Evolutionary conservation across 1,139 yeast species (phyloP), one percentile per base, ranked within the genome.

Genomic region (Debaryomycetaceae sp.): DNA sequence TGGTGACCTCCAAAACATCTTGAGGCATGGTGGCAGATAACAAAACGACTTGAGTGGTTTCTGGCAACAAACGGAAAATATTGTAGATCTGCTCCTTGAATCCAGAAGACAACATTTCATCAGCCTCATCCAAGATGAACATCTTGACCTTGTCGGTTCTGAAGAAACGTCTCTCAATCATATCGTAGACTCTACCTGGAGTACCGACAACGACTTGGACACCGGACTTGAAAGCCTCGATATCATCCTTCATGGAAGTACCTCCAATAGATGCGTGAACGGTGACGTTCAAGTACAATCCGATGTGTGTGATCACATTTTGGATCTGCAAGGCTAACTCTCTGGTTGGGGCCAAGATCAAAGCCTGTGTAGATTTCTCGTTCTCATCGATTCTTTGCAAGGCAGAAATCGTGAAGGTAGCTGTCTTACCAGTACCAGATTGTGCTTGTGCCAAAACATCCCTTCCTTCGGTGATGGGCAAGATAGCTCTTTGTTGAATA

Each of bases 351-450:
- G 97, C 96, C 68, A 93, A 81, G 65, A 93, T 90, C 72, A 93
- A 81, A 61, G 97, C 97, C 78, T 87, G 96, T 61, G 95, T 89
- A 65, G 84, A 71, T 74, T 84, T 83, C 66, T 80, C 79, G 65
- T 68, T 77, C 64, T 76, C 83, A 69, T 89, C 96, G 60, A 90
- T 85, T 81, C 90, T 87, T 80, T 91, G 97, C 71, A 93, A 81
- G 62, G 96, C 93, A 62, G 97, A 87, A 63, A 93, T 91, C 69
- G 98, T 86, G 84, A 93, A 93, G 57, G 99, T 93, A 65, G 98
- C 99, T 53, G 99, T 93, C 80, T 93, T 93, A 84, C 99, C 99
- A 56, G 99, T 93, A 84, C 99, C 99, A 45, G 98, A 91, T 81
- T 93, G 99, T 59, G 98, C 97, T 76, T 93, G 99, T 58, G 98